These are phyloP conservation scores for Amanita exitialis DNA, from an alignment of 768 basidiomycete species.

Conservation along the genomic window DNA sequence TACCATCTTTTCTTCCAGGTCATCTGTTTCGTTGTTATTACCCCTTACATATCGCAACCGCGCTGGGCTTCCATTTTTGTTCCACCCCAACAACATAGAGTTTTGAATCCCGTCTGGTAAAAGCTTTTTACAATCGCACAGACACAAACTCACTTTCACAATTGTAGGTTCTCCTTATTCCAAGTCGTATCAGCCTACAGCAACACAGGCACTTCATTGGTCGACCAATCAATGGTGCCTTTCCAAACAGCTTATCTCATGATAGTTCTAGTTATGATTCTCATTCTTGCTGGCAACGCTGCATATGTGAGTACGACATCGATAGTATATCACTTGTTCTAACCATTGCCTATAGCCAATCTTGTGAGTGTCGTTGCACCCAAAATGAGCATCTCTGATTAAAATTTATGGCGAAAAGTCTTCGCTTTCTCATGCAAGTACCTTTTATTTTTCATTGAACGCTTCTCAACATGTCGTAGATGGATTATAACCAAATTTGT, in stretches of 20 bases:
- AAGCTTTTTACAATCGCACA: constrained; percentile 5
- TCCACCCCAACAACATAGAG: constrained; percentile 45
- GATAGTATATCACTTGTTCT: background rate
- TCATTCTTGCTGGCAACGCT: constrained; percentile 90
- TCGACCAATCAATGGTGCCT: constrained; percentile 86
- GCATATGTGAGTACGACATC: constrained; percentile 56
- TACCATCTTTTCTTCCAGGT: constrained; percentile 73
- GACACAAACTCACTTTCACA: background rate
- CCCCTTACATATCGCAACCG: constrained; percentile 62
- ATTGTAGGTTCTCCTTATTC: constrained; percentile 69
- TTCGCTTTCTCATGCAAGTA: constrained; percentile 76
- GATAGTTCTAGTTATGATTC: constrained; percentile 59
- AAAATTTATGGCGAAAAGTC: constrained; percentile 25
- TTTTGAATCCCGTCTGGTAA: constrained; percentile 59
- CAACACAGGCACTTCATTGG: constrained; percentile 81
- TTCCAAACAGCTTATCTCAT: constrained; percentile 82
- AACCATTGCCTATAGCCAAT: constrained; percentile 47
- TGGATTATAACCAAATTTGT: constrained; percentile 64
- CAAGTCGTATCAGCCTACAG: constrained; percentile 83
- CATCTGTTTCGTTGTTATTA: constrained; percentile 60
- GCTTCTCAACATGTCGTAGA: constrained; percentile 27
- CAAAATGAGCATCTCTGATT: background rate
- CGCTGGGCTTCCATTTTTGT: constrained; percentile 54
- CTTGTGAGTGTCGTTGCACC: constrained; percentile 47
- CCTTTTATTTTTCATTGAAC: background rate